These are phyloP conservation scores for Mortierella polycephala DNA, from an alignment of 371 early-diverging fungal species.

Conservation along the genomic window DNA sequence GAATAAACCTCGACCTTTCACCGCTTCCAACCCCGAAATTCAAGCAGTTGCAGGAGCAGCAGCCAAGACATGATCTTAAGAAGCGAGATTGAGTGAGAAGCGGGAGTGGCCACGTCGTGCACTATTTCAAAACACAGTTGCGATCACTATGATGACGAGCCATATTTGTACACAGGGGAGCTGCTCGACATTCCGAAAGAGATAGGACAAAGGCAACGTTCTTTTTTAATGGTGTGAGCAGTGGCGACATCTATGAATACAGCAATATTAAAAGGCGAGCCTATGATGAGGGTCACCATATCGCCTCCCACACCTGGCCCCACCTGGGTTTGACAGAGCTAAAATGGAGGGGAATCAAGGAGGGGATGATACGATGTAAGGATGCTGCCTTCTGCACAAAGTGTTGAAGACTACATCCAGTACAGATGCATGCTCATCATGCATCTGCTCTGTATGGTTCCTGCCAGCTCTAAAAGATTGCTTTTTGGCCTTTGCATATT, in stretches of 20 bases:
- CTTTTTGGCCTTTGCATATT: no score
- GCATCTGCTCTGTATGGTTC: no score
- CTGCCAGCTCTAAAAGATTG: no score
- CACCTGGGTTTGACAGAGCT: constrained; percentile 60
- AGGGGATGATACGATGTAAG: constrained; percentile 29
- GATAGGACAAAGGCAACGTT: constrained; percentile 70
- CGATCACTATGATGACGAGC: constrained; percentile 78
- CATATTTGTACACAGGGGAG: constrained; percentile 56
- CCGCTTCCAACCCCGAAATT: no score
- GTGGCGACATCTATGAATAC: constrained; percentile 38
- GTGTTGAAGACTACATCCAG: no score
- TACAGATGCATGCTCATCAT: not conserved
- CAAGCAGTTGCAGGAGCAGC: not conserved
- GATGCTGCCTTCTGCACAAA: no score
- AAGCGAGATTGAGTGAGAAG: not conserved
- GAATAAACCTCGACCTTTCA: no score
- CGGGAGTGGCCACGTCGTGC: constrained; percentile 16
- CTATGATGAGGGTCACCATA: constrained; percentile 61
- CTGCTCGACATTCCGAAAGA: constrained; percentile 62
- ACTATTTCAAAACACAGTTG: constrained; percentile 9
- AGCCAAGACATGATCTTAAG: constrained; percentile 8
- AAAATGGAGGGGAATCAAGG: constrained; percentile 40
- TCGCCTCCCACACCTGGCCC: constrained; percentile 64
- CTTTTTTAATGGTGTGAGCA: constrained; percentile 70
- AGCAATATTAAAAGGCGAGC: constrained; percentile 55